Evolutionary conservation across 2,329 filamentous ascomycete genomes (phyloP).

Genomic region (Alternaria sp.): DNA sequence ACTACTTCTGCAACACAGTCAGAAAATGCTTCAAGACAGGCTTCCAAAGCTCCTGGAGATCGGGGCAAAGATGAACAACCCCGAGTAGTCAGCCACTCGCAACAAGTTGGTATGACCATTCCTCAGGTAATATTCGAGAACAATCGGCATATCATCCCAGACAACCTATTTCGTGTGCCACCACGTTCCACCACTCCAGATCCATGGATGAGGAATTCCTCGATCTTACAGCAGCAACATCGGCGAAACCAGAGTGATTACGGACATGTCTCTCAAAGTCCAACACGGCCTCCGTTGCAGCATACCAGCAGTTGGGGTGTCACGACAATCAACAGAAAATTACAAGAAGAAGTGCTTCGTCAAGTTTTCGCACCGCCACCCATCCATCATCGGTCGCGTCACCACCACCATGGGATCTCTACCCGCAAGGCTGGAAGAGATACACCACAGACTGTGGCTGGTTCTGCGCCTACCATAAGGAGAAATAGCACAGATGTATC

Average conservation of each 20-base stretch:
- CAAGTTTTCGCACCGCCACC: constrained; percentile 89
- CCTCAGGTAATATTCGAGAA: constrained; percentile 94
- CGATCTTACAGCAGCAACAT: constrained; percentile 44
- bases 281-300: constrained; percentile 55
- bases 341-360: constrained; percentile 90
- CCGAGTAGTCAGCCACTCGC: constrained; percentile 75
- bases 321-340: constrained; percentile 85
- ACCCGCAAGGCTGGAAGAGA: constrained; percentile 49
- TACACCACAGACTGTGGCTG: constrained; percentile 34
- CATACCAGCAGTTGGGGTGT: constrained; percentile 78
- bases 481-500: constrained; percentile 52
- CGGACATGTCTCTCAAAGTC: constrained; percentile 33
- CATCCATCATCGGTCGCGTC: constrained; percentile 80
- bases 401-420: constrained; percentile 71
- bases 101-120: constrained; percentile 72
- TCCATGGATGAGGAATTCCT: constrained; percentile 43
- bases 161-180: constrained; percentile 77
- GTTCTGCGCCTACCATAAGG: constrained; percentile 46
- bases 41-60: constrained; percentile 21
- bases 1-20: constrained; percentile 26
- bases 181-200: constrained; percentile 53
- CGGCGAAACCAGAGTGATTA: constrained; percentile 49
- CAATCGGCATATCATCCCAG: constrained; percentile 91
- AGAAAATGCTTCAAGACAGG: constrained; percentile 28
- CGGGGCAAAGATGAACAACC: constrained; percentile 31